Percentiles rank a stretch among this genome's conserved stretches.
Evolutionary conservation across 495 filamentous ascomycete genomes (phyloP).

Genomic region (Chaetomium cochliodes): DNA sequence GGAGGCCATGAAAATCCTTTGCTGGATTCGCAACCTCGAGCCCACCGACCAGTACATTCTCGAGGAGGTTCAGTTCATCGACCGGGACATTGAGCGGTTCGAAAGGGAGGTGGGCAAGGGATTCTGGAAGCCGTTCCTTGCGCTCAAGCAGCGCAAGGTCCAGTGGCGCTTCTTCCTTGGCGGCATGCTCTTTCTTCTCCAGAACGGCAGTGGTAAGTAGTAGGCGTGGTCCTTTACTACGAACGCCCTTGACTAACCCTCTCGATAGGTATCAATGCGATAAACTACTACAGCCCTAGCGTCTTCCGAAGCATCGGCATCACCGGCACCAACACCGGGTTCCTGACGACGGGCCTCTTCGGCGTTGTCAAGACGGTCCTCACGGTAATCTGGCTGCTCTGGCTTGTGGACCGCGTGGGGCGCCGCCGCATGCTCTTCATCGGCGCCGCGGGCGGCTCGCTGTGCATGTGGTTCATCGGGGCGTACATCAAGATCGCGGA

Average conservation of each 20-base stretch:
- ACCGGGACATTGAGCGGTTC: conserved; percentile 58
- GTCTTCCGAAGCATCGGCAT: conserved; percentile 62
- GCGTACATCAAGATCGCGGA: conserved; percentile 54
- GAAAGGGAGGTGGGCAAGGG: conserved; percentile 55
- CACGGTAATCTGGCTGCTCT: conserved; percentile 60
- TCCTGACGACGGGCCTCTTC: conserved; percentile 53
- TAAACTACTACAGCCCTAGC: conserved; percentile 64
- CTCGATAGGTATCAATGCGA: conserved; percentile 58
- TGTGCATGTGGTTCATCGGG: conserved; percentile 61
- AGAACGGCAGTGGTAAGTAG: conserved; percentile 53
- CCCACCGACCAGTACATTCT: conserved; percentile 62
- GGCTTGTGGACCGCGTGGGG: conserved; percentile 54
- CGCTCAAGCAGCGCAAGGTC: conserved; percentile 49
- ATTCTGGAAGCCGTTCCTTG: conserved; percentile 67
- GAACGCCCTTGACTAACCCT: background rate
- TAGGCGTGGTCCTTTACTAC: background rate
- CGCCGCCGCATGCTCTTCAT: conserved; percentile 56
- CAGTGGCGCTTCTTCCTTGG: conserved; percentile 66
- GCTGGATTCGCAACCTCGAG: conserved; percentile 62
- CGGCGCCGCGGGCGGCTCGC: conserved; percentile 52
- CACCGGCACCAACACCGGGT: conserved; percentile 46
- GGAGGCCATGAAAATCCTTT: conserved; percentile 57
- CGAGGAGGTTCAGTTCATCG: conserved; percentile 63
- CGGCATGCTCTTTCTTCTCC: conserved; percentile 63
- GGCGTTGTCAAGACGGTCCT: conserved; percentile 57